Percentiles rank a stretch among this genome's conserved stretches.
Conservation (phyloP, 2,329 filamentous ascomycete species). For the Septoria linicola region DNA sequence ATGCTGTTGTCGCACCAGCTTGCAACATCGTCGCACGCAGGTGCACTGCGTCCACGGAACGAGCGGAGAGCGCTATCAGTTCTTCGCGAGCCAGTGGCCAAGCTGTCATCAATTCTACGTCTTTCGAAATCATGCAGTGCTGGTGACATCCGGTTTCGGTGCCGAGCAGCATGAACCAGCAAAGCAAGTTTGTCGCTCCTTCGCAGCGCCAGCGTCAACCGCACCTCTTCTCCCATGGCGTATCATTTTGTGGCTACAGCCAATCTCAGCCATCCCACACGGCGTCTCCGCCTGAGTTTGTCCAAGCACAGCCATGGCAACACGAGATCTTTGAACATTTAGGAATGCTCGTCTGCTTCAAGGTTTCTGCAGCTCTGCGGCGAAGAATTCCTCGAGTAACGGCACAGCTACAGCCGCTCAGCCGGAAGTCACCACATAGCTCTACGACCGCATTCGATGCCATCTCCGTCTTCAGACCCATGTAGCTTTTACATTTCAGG, state of each 20-base stretch:
- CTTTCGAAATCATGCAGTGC: background rate
- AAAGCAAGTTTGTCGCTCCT: background rate
- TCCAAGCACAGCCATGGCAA: background rate
- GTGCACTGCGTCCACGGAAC: background rate
- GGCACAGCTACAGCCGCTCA: background rate
- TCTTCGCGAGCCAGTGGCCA: background rate
- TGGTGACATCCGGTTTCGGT: background rate
- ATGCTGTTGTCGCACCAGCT: too few species aligned
- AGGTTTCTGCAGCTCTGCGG: constrained; percentile 4
- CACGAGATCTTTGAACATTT: background rate
- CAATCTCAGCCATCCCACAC: background rate
- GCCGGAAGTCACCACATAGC: too few species aligned
- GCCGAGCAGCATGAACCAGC: constrained; percentile 2
- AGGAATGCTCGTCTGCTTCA: too few species aligned
- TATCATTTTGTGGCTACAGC: constrained; percentile 7
- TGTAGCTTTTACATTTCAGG: too few species aligned
- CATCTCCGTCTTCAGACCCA: too few species aligned
- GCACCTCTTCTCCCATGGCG: background rate
- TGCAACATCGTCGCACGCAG: too few species aligned
- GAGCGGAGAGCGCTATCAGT: background rate
- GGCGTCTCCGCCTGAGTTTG: constrained; percentile 5
- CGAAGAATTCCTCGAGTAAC: background rate
- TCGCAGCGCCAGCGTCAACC: constrained; percentile 2
- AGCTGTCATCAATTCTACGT: background rate
- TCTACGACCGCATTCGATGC: too few species aligned